Evolutionary conservation across 768 basidiomycete genomes (phyloP).

Genomic region (Boletellus ananas): DNA sequence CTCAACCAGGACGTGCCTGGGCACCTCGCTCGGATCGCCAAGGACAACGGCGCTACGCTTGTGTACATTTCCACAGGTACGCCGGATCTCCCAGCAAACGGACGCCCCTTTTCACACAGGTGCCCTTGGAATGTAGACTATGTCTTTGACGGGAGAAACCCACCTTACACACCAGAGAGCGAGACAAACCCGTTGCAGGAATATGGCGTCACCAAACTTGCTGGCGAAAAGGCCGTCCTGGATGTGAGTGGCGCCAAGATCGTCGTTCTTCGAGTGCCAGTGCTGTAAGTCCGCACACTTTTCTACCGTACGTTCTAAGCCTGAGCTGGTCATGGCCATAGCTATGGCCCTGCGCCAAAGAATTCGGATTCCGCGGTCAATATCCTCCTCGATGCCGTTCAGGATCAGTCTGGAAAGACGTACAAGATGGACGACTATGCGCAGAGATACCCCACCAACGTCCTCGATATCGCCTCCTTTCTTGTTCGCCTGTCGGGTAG

Average conservation of each 20-base stretch:
- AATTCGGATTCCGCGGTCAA: slow-evolving; percentile 91
- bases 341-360: slow-evolving; percentile 82
- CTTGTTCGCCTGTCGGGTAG: slow-evolving; percentile 71
- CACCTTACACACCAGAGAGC: slow-evolving; percentile 78
- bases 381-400: slow-evolving; percentile 79
- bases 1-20: slow-evolving; percentile 78
- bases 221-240: slow-evolving; percentile 79
- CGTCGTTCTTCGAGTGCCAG: slow-evolving; percentile 82
- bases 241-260: slow-evolving; percentile 52
- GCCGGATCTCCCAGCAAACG: neutral
- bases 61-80: slow-evolving; percentile 90
- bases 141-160: slow-evolving; percentile 91
- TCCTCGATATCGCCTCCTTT: slow-evolving; percentile 82
- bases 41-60: slow-evolving; percentile 58
- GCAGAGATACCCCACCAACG: slow-evolving; percentile 89
- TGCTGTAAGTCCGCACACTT: slow-evolving; percentile 53
- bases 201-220: slow-evolving; percentile 84
- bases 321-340: slow-evolving; percentile 29
- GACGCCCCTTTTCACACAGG: slow-evolving; percentile 4
- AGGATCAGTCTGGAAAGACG: slow-evolving; percentile 79
- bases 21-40: slow-evolving; percentile 65
- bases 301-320: neutral
- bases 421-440: slow-evolving; percentile 98
- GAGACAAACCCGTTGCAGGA: slow-evolving; percentile 80
- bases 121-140: slow-evolving; percentile 56